Conservation (phyloP, 1,139 yeast species). For the Diutina siamensis region DNA sequence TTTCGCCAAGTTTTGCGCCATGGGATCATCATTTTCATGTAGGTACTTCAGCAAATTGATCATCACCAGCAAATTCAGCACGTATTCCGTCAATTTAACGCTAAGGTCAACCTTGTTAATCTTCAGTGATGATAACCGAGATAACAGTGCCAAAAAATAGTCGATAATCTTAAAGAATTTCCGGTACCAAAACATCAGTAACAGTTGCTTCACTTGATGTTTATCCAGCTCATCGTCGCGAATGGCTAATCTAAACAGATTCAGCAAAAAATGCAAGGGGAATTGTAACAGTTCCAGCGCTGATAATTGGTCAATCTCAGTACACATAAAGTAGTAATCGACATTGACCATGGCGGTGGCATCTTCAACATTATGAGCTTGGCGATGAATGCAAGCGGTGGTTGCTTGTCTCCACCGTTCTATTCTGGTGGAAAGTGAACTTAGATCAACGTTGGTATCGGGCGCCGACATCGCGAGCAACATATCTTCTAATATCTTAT, state of each 20-base stretch:
- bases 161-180: slow-evolving; percentile 26
- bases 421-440: too few relatives aligned
- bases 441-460: slow-evolving; percentile 9
- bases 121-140: slow-evolving; percentile 9
- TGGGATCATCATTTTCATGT: slow-evolving; percentile 7
- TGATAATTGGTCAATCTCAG: slow-evolving; percentile 32
- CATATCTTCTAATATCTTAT: slow-evolving; percentile 11
- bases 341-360: slow-evolving; percentile 23
- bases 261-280: slow-evolving; percentile 30
- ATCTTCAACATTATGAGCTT: slow-evolving; percentile 20
- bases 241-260: slow-evolving; percentile 27
- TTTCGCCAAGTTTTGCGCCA: neutral
- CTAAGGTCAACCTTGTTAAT: slow-evolving; percentile 8
- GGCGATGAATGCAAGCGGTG: slow-evolving; percentile 19
- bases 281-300: slow-evolving; percentile 28
- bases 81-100: slow-evolving; percentile 17
- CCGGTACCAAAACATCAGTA: slow-evolving; percentile 22
- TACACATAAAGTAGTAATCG: slow-evolving; percentile 27
- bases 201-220: slow-evolving; percentile 4
- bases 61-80: slow-evolving; percentile 21
- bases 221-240: slow-evolving; percentile 10
- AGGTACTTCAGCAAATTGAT: slow-evolving; percentile 16
- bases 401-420: slow-evolving; percentile 28
- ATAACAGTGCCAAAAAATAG: slow-evolving; percentile 18
- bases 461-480: slow-evolving; percentile 9